Evolutionary conservation across 352 stramenopile species (phyloP).

Genomic region (Peronospora destructor): DNA sequence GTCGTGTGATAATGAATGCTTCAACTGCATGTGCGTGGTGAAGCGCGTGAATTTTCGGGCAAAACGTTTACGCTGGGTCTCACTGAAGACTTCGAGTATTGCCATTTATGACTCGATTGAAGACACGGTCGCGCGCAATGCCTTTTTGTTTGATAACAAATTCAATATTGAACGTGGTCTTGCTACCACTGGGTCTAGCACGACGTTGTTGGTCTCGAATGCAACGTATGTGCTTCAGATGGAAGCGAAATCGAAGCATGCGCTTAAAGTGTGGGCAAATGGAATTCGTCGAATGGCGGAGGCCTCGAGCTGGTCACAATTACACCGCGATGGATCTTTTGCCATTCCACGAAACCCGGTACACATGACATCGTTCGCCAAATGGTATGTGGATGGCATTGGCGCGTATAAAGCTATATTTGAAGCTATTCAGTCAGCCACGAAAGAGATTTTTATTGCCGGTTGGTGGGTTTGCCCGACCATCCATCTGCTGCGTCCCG

Average conservation of each 20-base stretch:
- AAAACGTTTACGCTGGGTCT: constrained; percentile 76
- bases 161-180: constrained; percentile 78
- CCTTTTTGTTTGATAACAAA: constrained; percentile 76
- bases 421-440: constrained; percentile 48
- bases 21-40: constrained; percentile 86
- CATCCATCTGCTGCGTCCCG: constrained; percentile 72
- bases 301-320: constrained; percentile 67
- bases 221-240: constrained; percentile 81
- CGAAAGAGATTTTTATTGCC: constrained; percentile 87
- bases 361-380: constrained; percentile 53
- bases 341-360: constrained; percentile 61
- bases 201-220: constrained; percentile 71
- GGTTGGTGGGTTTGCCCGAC: constrained; percentile 87
- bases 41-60: constrained; percentile 82
- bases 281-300: constrained; percentile 66
- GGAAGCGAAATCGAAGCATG: constrained; percentile 74
- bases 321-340: constrained; percentile 76
- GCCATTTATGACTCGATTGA: constrained; percentile 75
- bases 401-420: constrained; percentile 73
- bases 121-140: constrained; percentile 54
- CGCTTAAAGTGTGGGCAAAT: constrained; percentile 79
- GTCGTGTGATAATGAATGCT: constrained; percentile 83
- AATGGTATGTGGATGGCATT: constrained; percentile 81
- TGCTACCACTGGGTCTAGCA: constrained; percentile 71
- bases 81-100: constrained; percentile 75